Base-by-base conservation (phyloP, 306 rosid genomes). In the Dalbergia cochinchinensis region DNA sequence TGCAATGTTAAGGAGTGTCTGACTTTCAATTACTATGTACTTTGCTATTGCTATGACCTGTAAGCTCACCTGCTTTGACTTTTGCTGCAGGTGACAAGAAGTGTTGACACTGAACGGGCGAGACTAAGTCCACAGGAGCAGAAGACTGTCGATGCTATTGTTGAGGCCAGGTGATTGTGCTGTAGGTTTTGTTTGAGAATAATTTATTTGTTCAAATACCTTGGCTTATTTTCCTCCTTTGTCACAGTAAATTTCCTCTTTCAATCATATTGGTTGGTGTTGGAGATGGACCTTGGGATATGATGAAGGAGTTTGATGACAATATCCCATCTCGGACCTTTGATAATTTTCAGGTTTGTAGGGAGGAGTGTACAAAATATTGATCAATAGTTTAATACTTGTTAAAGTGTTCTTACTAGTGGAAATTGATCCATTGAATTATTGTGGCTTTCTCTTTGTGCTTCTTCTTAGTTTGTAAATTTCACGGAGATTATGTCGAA, bases 281-380 rank as follows among this genome's bases (percentile, higher is more conserved):
- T 76, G 99, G 99, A 76, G 99, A 95, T 85, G 99, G 99, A 51
- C 99, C 99, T 26, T 95, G 99, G 99, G 98, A 95, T 85, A 95
- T 84, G 94, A 95, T 95, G 99, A 87, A 83, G 85, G 94, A 91
- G 69, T 95, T 95, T 39, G 99, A 92, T 64, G 99, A 95, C 86
- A 95, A 95, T 75, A 95, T 93, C 61, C 99, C 99, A 19, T 77
- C 97, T 63, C 90, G 99, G 19, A 90, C 76, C 35, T 93, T 95
- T 7, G 99, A 95, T 86, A 95, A 95, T 82, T 95, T 95, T 83
- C 99, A 95, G 85, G 99, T 95, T 74, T 45, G 86, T 78, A 70
- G 18, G 42, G 22, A 63, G 20, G 65, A 58, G 51, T 31, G 42
- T 58, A 31, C 48, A 60, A 18, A 71, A 41, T 54, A 33, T 61